These are phyloP conservation scores for Trypanosoma scelopori DNA, from an alignment of 208 protist genomes.

Conservation along the genomic window DNA sequence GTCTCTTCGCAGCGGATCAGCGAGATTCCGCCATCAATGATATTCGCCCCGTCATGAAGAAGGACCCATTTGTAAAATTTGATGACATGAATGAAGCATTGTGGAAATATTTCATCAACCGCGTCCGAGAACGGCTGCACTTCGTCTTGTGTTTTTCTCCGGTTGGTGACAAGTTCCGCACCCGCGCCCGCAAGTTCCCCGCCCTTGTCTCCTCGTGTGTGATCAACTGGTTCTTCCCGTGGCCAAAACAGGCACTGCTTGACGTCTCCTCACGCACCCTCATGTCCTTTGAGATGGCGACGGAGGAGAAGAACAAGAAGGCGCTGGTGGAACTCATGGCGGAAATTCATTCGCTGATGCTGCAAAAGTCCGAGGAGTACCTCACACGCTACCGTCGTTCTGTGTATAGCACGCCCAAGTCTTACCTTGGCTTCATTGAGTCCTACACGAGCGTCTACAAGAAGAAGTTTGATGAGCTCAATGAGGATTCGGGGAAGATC, in stretches of 20 bases:
- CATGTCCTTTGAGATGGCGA: conserved; percentile 91
- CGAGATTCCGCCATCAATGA: conserved; percentile 96
- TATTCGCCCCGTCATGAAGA: conserved; percentile 94
- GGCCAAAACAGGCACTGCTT: conserved; percentile 95
- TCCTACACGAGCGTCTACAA: conserved; percentile 92
- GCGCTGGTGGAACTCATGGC: conserved; percentile 92
- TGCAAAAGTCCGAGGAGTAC: conserved; percentile 91
- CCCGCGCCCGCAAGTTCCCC: conserved; percentile 96
- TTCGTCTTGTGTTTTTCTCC: conserved; percentile 98
- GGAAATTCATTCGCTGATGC: conserved; percentile 89
- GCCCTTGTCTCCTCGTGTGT: conserved; percentile 96
- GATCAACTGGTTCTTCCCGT: conserved; percentile 99
- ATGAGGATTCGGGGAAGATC: conserved; percentile 92
- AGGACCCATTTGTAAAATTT: conserved; percentile 91
- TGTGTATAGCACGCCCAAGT: conserved; percentile 94
- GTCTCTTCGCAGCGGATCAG: conserved; percentile 97
- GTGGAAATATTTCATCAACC: conserved; percentile 97
- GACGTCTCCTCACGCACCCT: conserved; percentile 93
- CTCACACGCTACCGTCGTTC: conserved; percentile 90
- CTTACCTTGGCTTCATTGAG: conserved; percentile 93
- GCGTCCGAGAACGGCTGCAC: conserved; percentile 96
- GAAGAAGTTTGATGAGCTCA: conserved; percentile 92
- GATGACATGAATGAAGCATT: conserved; percentile 96
- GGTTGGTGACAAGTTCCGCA: conserved; percentile 96
- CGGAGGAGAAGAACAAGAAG: conserved; percentile 87